Evolutionary conservation across 805 yeast species (phyloP).

Genomic region (Spathaspora gorwiae): DNA sequence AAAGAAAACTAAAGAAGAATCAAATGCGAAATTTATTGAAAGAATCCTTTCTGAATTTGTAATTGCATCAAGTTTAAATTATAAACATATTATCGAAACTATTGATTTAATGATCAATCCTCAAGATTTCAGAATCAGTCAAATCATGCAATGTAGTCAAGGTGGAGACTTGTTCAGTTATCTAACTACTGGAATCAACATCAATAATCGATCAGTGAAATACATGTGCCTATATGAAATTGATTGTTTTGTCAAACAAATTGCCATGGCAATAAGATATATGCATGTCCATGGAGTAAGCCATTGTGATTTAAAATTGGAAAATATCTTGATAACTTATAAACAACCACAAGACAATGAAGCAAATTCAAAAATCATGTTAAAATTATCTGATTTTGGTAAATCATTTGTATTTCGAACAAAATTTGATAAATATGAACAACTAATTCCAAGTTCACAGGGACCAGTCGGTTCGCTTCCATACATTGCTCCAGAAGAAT

Average conservation of each 20-base stretch:
- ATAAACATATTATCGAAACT: slow-evolving; percentile 70
- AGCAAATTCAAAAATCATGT: no score
- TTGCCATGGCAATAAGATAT: slow-evolving; percentile 73
- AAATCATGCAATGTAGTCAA: slow-evolving; percentile 35
- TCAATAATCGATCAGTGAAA: slow-evolving; percentile 6
- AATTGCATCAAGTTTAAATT: slow-evolving; percentile 72
- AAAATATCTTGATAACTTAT: slow-evolving; percentile 57
- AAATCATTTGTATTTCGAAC: slow-evolving; percentile 87
- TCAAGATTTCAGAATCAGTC: slow-evolving; percentile 16
- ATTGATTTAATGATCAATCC: slow-evolving; percentile 61
- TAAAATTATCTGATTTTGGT: slow-evolving; percentile 69
- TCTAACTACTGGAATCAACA: slow-evolving; percentile 13
- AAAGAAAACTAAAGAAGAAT: slow-evolving; percentile 17
- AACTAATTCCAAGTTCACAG: slow-evolving; percentile 45
- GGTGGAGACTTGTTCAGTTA: slow-evolving; percentile 36
- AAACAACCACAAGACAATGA: slow-evolving; percentile 1
- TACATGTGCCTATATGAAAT: slow-evolving; percentile 50
- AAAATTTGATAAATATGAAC: slow-evolving; percentile 61
- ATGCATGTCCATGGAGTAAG: slow-evolving; percentile 92
- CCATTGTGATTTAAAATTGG: slow-evolving; percentile 90
- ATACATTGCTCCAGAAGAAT: slow-evolving; percentile 91
- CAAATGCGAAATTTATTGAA: slow-evolving; percentile 48
- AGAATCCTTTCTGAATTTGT: slow-evolving; percentile 89
- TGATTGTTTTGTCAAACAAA: slow-evolving; percentile 87
- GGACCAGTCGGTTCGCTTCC: slow-evolving; percentile 89